Evolutionary conservation across 169 alveolate species (phyloP).

Genomic region (Babesia caballi): DNA sequence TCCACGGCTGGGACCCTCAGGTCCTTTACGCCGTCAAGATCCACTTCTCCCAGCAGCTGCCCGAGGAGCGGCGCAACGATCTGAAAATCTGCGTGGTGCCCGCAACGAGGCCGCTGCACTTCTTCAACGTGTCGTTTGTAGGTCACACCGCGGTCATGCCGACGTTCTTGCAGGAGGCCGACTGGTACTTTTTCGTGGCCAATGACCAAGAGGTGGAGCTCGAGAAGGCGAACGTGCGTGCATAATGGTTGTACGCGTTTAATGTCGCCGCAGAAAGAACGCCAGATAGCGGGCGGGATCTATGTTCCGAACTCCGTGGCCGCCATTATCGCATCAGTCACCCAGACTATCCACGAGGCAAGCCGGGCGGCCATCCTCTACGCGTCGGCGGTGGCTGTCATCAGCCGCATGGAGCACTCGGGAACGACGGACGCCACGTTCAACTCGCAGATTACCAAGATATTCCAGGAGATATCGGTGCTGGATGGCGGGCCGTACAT

Average conservation of each 20-base stretch:
- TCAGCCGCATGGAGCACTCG: constrained; percentile 30
- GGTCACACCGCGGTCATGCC: neutral
- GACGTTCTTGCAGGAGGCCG: constrained; percentile 20
- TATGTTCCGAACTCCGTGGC: constrained; percentile 31
- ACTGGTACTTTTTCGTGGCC: constrained; percentile 59
- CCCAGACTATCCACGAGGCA: constrained; percentile 47
- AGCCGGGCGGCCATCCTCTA: constrained; percentile 57
- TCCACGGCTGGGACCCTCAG: constrained; percentile 65
- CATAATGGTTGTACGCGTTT: too few relatives aligned
- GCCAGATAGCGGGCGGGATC: constrained; percentile 41
- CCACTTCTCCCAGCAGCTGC: constrained; percentile 43
- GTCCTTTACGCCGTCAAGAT: constrained; percentile 61
- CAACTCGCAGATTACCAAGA: constrained; percentile 8
- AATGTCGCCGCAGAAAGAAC: constrained; percentile 12
- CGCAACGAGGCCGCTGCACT: constrained; percentile 48
- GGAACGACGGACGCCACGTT: neutral
- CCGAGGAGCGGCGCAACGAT: constrained; percentile 15
- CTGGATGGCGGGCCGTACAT: constrained; percentile 66
- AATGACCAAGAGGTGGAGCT: constrained; percentile 54
- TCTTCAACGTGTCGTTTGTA: constrained; percentile 49
- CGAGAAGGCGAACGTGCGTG: constrained; percentile 21
- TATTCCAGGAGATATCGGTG: constrained; percentile 24
- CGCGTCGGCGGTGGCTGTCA: constrained; percentile 38
- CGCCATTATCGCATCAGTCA: constrained; percentile 34
- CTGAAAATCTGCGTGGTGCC: constrained; percentile 51